Base-by-base conservation (phyloP, 139 green algal species). In the Desmodesmus armatus region DNA sequence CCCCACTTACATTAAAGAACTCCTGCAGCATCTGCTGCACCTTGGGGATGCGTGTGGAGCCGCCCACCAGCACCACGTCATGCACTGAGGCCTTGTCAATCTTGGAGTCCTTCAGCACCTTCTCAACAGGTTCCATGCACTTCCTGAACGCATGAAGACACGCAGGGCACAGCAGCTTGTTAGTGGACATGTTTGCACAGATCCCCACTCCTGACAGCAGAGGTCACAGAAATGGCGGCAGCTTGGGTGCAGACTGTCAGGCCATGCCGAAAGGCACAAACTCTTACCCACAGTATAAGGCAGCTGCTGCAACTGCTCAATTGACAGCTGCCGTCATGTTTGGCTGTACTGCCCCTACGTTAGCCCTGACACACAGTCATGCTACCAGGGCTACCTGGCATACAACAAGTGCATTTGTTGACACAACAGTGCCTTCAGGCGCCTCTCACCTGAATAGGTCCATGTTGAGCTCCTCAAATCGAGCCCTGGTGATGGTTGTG, bases 111-210 rank as follows among this genome's bases (percentile, higher is more conserved):
- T 90, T 89, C 69, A 98, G 77, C 82, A 89, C 93, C 88, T 97
- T 98, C 93, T 99, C 97, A n/a, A 99, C 97, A 33, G 97, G 97
- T 82, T 99, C 97, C 96, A 99, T 99, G 95, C 97, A 99, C 95
- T 99, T 99, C 84, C 97, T 87, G 93, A 97, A 98, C 53, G 98
- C 80, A 90, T 98, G 94, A 23, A 75, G 29, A 11, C 5, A n/a
- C 21, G n/a, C 66, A 75, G n/a, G n/a, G n/a, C n/a, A n/a, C n/a
- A n/a, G n/a, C n/a, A n/a, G n/a, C n/a, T n/a, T n/a, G n/a, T n/a
- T n/a, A n/a, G n/a, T n/a, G n/a, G n/a, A n/a, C n/a, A n/a, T n/a
- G 62, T 19, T 37, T 71, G 62, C 62, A 71, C n/a, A n/a, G n/a
- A n/a, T n/a, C n/a, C n/a, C n/a, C n/a, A n/a, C n/a, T n/a, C n/a